Base-by-base conservation (phyloP, 768 basidiomycete genomes). In the Collybia sordida region DNA sequence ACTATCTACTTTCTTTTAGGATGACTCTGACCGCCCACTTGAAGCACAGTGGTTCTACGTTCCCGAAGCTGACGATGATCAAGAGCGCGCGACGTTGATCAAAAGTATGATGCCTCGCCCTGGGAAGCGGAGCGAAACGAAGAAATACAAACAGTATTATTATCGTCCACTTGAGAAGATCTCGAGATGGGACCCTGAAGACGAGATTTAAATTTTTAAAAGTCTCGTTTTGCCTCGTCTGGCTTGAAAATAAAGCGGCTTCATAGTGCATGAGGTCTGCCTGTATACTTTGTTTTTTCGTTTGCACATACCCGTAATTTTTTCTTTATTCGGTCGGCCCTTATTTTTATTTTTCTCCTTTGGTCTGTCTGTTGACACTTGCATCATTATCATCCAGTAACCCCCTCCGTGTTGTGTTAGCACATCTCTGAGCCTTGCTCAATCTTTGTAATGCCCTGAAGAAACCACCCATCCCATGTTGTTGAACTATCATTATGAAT, bases 81-180 rank as follows among this genome's bases (percentile, higher is more conserved):
- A 73, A 56, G 88, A 89, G 49, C 75, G 88, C n/a, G 87, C 87
- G 24, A 64, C 71, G 56, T 65, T 89, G 51, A 79, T 90, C 49
- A 66, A 72, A 59, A 83, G 81, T 52, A 82, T 88, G 74, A 88
- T 88, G 86, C 86, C 86, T 1, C 80, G 86, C 12, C 78, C 83
- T 18, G 86, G 75, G 47, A 91, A 90, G 68, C 70, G 89, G 47
- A 83, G 70, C 41, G 86, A 82, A 67, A 91, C 88, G 64, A 90
- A 86, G 77, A 86, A 89, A 69, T 87, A 85, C 53, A 91, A 91
- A 65, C 86, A 89, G 64, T 92, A 92, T 68, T 92, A 91, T 67
- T 91, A 83, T 70, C 75, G 77, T 23, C 89, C 89, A 7, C 66
- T 91, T 52, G 84, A 71, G 24, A 90, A 86, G 69, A 82, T 86